These are phyloP conservation scores for Penicillium sp. DNA, from an alignment of 2,329 filamentous ascomycete species.

Conservation along the genomic window DNA sequence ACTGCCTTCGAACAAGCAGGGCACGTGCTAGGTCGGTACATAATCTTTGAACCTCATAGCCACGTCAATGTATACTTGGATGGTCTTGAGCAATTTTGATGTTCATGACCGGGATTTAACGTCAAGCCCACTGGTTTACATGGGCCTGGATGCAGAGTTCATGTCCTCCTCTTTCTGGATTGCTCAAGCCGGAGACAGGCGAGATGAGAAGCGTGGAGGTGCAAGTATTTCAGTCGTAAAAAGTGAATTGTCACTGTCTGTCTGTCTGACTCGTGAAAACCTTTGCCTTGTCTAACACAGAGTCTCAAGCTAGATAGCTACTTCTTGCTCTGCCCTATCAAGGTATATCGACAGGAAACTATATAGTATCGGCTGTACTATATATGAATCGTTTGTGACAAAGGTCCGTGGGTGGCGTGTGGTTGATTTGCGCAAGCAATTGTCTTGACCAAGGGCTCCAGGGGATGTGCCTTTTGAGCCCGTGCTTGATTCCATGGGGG, in stretches of 20 bases:
- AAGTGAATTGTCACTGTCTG: slow-evolving; percentile 41
- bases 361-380: slow-evolving; percentile 57
- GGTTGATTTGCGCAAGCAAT: slow-evolving; percentile 18
- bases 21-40: background rate
- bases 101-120: slow-evolving; percentile 11
- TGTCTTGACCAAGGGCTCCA: slow-evolving; percentile 2
- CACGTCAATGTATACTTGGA: slow-evolving; percentile 1
- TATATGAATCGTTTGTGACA: slow-evolving; percentile 41
- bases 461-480: background rate
- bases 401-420: slow-evolving; percentile 30
- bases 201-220: slow-evolving; percentile 26
- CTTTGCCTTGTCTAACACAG: slow-evolving; percentile 69
- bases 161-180: slow-evolving; percentile 6
- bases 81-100: slow-evolving; percentile 2
- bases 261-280: slow-evolving; percentile 36
- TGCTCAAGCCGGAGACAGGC: slow-evolving; percentile 18
- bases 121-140: slow-evolving; percentile 23
- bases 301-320: slow-evolving; percentile 65
- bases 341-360: slow-evolving; percentile 69
- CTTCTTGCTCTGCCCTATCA: slow-evolving; percentile 63
- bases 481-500: background rate
- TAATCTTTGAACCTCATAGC: background rate
- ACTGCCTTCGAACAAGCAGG: background rate
- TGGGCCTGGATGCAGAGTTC: slow-evolving; percentile 14
- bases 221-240: slow-evolving; percentile 38